Evolutionary conservation across 2,329 filamentous ascomycete genomes (phyloP).

Genomic region (Neurospora crassa): DNA sequence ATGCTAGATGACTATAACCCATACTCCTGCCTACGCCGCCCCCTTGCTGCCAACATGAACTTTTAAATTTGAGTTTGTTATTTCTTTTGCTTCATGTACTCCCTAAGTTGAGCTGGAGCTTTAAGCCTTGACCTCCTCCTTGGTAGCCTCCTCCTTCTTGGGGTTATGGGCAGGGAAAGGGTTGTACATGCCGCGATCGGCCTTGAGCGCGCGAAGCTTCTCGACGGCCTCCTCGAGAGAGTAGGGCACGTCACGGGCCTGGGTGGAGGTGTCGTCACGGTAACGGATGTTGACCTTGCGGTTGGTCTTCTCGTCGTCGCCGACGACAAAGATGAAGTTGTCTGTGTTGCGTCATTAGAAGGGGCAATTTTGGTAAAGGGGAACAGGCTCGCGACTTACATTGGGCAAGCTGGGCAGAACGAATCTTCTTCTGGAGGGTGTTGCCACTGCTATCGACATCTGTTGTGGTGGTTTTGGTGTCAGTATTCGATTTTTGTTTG

Average conservation of each 20-base stretch:
- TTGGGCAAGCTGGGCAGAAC: conserved; percentile 67
- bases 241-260: conserved; percentile 51
- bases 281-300: conserved; percentile 55
- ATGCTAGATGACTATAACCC: neutral
- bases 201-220: conserved; percentile 43
- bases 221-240: conserved; percentile 46
- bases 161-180: conserved; percentile 21
- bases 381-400: conserved; percentile 54
- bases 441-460: conserved; percentile 63
- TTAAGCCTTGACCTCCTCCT: conserved; percentile 4
- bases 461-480: neutral
- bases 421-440: conserved; percentile 84
- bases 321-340: conserved; percentile 39
- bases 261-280: conserved; percentile 51
- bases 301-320: conserved; percentile 50
- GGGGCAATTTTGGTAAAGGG: neutral
- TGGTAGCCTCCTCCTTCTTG: conserved; percentile 15
- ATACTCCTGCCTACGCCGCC: neutral
- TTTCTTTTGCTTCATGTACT: neutral
- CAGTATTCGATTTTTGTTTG: neutral
- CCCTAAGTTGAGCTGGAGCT: neutral
- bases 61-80: neutral
- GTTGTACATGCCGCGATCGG: conserved; percentile 32
- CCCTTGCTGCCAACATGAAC: neutral
- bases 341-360: conserved; percentile 10